phyloP scores from a whole-genome alignment of 768 basidiomycete genomes.

The Chalciporus pseudorubinellus region DNA sequence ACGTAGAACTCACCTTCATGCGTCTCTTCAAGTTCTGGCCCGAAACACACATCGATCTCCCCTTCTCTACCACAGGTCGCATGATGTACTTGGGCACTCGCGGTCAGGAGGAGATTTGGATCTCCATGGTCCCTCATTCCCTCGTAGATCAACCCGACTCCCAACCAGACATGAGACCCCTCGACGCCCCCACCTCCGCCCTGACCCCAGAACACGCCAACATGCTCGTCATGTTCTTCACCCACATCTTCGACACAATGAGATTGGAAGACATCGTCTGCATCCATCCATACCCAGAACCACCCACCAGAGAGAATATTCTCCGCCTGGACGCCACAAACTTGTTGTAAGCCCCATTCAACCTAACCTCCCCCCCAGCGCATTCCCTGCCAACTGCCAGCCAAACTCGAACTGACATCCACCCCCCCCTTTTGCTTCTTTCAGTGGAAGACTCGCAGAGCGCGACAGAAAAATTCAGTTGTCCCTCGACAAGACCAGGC shows the following conservation, averaged over 20 bases:
- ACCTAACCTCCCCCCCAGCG: no score
- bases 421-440: not conserved
- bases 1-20: not conserved
- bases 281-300: not conserved
- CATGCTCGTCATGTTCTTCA: constrained; percentile 1
- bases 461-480: not conserved
- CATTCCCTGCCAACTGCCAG: no score
- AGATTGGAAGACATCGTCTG: not conserved
- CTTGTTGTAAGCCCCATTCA: not conserved
- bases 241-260: not conserved
- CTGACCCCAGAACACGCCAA: not conserved
- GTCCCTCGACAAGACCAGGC: no score
- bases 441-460: not conserved
- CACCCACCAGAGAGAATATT: not conserved
- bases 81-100: not conserved
- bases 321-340: not conserved
- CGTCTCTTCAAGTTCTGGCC: not conserved
- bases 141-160: not conserved
- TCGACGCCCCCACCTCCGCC: not conserved
- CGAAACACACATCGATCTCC: not conserved
- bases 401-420: no score
- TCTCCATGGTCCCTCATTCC: not conserved
- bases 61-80: not conserved
- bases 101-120: not conserved
- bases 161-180: not conserved